These are phyloP conservation scores for Rhynchospora breviuscula DNA, from an alignment of 176 grass and related monocot genomes.

Conservation along the genomic window DNA sequence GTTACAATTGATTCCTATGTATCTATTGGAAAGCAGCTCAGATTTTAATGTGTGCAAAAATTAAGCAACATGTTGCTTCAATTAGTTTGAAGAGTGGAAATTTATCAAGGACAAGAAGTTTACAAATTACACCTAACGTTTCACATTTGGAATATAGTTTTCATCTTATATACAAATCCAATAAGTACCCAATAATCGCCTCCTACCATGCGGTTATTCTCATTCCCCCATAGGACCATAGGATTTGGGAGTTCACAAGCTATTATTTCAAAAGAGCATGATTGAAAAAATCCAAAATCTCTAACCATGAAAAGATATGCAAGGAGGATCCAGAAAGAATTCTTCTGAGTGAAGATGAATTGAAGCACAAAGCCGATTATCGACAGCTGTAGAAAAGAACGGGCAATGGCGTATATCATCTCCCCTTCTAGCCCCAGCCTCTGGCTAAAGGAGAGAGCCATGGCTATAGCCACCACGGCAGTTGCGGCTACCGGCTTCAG, in stretches of 20 bases:
- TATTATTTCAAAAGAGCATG: too few species aligned
- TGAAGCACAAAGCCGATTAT: constrained; percentile 84
- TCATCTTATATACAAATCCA: too few species aligned
- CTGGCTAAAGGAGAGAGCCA: constrained; percentile 62
- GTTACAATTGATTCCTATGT: too few species aligned
- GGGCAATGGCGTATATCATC: constrained; percentile 70
- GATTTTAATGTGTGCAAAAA: not conserved
- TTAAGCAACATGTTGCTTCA: not conserved
- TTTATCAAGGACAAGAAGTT: not conserved
- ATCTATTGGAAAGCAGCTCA: not conserved
- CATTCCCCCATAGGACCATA: too few species aligned
- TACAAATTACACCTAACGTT: not conserved
- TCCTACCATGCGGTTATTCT: too few species aligned
- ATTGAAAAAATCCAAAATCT: not conserved
- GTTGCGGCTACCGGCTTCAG: constrained; percentile 57
- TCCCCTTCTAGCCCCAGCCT: constrained; percentile 45
- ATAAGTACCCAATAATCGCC: too few species aligned
- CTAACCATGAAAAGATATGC: constrained; percentile 77
- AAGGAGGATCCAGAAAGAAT: constrained; percentile 52
- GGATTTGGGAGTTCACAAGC: too few species aligned
- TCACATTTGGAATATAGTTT: not conserved
- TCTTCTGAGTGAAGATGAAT: constrained; percentile 78
- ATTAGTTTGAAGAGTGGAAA: not conserved
- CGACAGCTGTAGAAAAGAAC: constrained; percentile 79
- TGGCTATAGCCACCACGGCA: constrained; percentile 54